Evolutionary conservation across 23 red algal genomes (phyloP).

Genomic region (Agarophyton chilense): DNA sequence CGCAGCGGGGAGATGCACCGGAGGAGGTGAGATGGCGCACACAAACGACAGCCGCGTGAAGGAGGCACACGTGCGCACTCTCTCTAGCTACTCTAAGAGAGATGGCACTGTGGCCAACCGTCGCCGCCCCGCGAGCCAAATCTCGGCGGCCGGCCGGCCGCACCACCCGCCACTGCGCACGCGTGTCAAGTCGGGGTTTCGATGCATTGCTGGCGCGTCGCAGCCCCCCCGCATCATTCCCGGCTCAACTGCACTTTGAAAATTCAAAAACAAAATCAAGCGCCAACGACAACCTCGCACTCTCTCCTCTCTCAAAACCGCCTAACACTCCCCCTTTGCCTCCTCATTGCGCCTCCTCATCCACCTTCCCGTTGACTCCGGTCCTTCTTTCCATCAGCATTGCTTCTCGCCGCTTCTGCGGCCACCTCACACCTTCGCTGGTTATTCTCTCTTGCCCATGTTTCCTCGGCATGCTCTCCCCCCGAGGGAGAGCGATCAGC

Average conservation of each 20-base stretch:
- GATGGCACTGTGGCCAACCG: too few species aligned
- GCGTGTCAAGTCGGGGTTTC: too few species aligned
- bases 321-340: too few species aligned
- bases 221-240: background rate
- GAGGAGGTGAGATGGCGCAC: background rate
- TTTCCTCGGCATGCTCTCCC: background rate
- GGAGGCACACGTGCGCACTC: too few species aligned
- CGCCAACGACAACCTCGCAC: too few species aligned
- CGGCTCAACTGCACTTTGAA: background rate
- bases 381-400: background rate
- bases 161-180: too few species aligned
- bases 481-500: background rate
- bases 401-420: background rate
- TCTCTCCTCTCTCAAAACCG: too few species aligned
- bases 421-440: background rate
- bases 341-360: background rate
- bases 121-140: background rate
- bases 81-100: too few species aligned
- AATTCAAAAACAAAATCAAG: conserved; percentile 8
- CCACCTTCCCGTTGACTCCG: background rate
- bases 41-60: background rate
- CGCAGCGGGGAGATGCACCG: background rate
- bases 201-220: background rate
- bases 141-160: too few species aligned
- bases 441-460: background rate